Base-by-base conservation (phyloP, 1,139 yeast genomes). In the Yamadazyma blattariae region DNA sequence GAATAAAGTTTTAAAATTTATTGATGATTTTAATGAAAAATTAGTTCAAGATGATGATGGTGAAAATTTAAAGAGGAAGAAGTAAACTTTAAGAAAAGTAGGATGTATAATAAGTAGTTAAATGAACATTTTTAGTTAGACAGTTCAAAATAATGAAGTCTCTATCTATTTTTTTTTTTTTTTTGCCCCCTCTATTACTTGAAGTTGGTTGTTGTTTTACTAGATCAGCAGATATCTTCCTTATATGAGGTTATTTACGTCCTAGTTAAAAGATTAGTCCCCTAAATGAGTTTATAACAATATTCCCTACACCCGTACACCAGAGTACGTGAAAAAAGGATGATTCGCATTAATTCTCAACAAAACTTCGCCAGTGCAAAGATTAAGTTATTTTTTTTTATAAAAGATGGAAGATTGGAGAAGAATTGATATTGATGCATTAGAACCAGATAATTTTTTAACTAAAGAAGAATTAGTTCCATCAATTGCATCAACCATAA, bases 361-460 rank as follows among this genome's bases (percentile, higher is more conserved):
- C 27, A 25, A 17, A n/a, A n/a, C n/a, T n/a, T 20, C 22, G n/a
- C n/a, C n/a, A n/a, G n/a, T n/a, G n/a, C n/a, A n/a, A n/a, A n/a
- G n/a, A n/a, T n/a, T n/a, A n/a, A n/a, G n/a, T n/a, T n/a, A n/a
- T n/a, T n/a, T n/a, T n/a, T n/a, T n/a, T n/a, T n/a, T 5, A 17
- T 17, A 17, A 17, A 38, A 36, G 38, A 64, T 64, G 70, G 68
- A 62, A 40, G 69, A 71, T 54, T 64, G 77, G 77, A 74, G 98
- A 74, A 79, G 90, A 72, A 86, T 90, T 50, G 96, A 92, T 57
- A 81, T 92, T 39, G 97, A 92, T 61, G 87, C 89, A 17, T 79
- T 80, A 51, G 97, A 90, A 53, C 84, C 95, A 6, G 96, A 88
- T 36, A 75, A 75, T 39, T 79, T 80, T 50, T 62, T 86, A 45